Conservation (phyloP, 2,329 filamentous ascomycete genomes). For the Ophiostoma ulmi region DNA sequence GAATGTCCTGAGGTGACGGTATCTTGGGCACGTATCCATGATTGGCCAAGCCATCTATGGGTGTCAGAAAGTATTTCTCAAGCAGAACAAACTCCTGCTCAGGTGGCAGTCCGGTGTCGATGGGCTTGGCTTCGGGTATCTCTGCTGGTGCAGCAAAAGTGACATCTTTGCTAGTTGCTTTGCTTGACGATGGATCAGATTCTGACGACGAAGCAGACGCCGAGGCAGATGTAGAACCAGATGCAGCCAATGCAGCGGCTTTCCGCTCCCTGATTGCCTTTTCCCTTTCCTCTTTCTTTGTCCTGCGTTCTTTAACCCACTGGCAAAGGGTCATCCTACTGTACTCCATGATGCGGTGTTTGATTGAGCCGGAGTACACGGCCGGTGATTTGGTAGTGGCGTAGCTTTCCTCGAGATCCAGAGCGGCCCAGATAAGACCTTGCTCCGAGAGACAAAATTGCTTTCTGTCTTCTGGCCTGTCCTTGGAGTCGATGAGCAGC, state of each 20-base stretch:
- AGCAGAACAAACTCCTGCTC: slow-evolving; percentile 65
- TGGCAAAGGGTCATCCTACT: slow-evolving; percentile 67
- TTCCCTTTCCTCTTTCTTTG: neutral
- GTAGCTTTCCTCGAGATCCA: slow-evolving; percentile 73
- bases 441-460: slow-evolving; percentile 58
- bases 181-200: no score
- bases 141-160: neutral
- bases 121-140: slow-evolving; percentile 26
- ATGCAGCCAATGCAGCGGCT: slow-evolving; percentile 17
- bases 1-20: slow-evolving; percentile 62
- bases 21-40: slow-evolving; percentile 70
- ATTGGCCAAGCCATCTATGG: slow-evolving; percentile 56
- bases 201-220: neutral
- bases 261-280: slow-evolving; percentile 45
- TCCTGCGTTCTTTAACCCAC: slow-evolving; percentile 62
- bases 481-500: slow-evolving; percentile 50
- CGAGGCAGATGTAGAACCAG: neutral
- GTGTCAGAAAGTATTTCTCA: slow-evolving; percentile 53
- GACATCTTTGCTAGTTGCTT: neutral
- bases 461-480: slow-evolving; percentile 40
- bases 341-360: slow-evolving; percentile 69
- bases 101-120: slow-evolving; percentile 65
- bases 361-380: slow-evolving; percentile 80
- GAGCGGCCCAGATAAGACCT: slow-evolving; percentile 60
- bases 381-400: slow-evolving; percentile 57